Percentiles rank a stretch among this genome's conserved stretches.
Evolutionary conservation across 306 rosid species (phyloP).

Genomic region (Phaseolus lunatus): DNA sequence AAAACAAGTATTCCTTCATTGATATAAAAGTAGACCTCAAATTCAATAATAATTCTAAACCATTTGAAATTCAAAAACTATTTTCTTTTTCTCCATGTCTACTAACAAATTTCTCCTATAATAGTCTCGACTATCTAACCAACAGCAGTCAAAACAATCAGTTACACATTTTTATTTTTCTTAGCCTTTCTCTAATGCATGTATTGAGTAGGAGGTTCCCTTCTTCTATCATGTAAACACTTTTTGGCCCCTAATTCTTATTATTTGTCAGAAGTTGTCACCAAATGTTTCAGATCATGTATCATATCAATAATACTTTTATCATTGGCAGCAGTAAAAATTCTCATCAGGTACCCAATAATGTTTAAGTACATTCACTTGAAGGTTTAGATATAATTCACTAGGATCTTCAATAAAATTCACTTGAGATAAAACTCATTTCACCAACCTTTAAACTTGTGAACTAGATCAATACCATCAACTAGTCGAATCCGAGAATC

Average conservation of each 20-base stretch:
- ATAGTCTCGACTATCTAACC: no score
- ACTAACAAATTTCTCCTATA: no score
- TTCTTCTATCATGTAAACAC: neutral
- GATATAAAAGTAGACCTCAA: no score
- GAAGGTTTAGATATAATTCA: neutral
- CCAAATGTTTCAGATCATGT: neutral
- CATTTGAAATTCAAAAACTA: no score
- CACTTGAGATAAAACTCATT: neutral
- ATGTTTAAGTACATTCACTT: neutral
- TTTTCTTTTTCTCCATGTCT: no score
- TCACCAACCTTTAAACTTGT: constrained; percentile 79
- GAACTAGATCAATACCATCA: constrained; percentile 73
- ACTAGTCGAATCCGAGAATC: constrained; percentile 92
- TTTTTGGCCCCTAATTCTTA: neutral
- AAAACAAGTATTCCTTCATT: no score
- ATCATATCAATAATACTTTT: neutral
- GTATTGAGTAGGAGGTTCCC: no score
- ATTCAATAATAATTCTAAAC: no score
- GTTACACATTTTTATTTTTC: no score
- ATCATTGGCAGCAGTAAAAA: neutral
- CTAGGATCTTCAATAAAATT: constrained; percentile 12
- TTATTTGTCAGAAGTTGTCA: neutral
- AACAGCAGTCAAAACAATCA: no score
- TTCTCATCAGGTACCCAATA: neutral
- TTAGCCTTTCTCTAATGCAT: no score